phyloP scores from a whole-genome alignment of 805 yeast species.

The Yamadazyma laniorum region DNA sequence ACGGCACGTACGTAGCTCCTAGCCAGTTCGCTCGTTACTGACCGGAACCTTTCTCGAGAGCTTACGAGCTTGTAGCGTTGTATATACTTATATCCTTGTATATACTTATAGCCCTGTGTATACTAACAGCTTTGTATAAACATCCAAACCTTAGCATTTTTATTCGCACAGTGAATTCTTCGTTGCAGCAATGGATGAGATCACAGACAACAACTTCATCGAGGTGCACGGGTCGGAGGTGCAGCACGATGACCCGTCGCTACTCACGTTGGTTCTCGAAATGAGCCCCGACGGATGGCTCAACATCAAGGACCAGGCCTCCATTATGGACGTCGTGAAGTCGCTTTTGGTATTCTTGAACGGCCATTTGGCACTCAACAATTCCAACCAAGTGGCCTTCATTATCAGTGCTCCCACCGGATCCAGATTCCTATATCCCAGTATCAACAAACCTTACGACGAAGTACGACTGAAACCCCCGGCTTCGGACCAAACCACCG shows the following conservation, averaged over 20 bases:
- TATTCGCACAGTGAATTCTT: too few relatives aligned
- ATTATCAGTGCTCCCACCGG: slow-evolving; percentile 73
- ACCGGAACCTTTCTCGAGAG: too few relatives aligned
- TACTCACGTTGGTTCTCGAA: slow-evolving; percentile 76
- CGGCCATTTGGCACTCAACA: slow-evolving; percentile 83
- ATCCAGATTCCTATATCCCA: slow-evolving; percentile 70
- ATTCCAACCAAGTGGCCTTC: slow-evolving; percentile 79
- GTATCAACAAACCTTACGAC: slow-evolving; percentile 22
- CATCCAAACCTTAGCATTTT: too few relatives aligned
- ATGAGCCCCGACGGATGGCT: slow-evolving; percentile 72
- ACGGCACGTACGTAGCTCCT: too few relatives aligned
- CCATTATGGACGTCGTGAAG: slow-evolving; percentile 59
- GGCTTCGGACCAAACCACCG: not conserved
- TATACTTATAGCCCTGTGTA: too few relatives aligned
- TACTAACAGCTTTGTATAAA: too few relatives aligned
- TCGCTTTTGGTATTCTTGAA: slow-evolving; percentile 75
- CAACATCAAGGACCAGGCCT: slow-evolving; percentile 42
- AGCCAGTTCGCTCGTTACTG: too few relatives aligned
- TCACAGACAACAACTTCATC: slow-evolving; percentile 56
- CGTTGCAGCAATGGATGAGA: slow-evolving; percentile 66
- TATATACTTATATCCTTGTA: too few relatives aligned
- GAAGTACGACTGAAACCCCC: slow-evolving; percentile 8
- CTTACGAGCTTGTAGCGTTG: too few relatives aligned
- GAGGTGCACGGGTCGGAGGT: slow-evolving; percentile 26
- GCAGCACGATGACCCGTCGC: slow-evolving; percentile 57